Evolutionary conservation across 805 yeast genomes (phyloP), one percentile per base, ranked within the genome.

Genomic region (Jamesozyma spencerorum): DNA sequence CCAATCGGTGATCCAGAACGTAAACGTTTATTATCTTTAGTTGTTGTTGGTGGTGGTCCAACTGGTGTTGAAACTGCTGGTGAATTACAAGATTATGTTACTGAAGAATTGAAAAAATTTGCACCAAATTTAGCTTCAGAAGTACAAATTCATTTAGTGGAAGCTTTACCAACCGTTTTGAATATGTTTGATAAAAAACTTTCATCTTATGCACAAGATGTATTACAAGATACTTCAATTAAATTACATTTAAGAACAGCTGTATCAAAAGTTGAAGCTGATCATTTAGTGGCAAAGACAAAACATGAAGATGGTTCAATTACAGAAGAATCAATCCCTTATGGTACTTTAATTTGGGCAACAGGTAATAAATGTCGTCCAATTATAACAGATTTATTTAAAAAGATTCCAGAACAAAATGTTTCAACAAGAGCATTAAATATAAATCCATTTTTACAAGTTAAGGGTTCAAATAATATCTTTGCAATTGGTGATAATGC

Each of bases 21-120:
- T 65, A 80, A 80, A 68, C 79, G 95, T 64, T 72, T 88, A 51
- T 71, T 88, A 63, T 82, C 84, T 44, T 74, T 85, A 46, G 90
- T 88, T 40, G 95, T 88, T 44, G 92, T 90, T 53, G 97, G 97
- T 55, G 97, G 96, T 66, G 97, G 97, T 50, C 97, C 97, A 59
- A 87, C 97, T 34, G 97, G 97, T 70, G 96, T 87, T 44, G 97
- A 87, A 68, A 82, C 87, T 50, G 95, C 97, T 46, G 97, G 95
- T 63, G 97, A 88, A 65, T 69, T 88, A 56, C 95, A 86, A 68
- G 97, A 88, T 66, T 88, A 85, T 68, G 85, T 87, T 47, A 86
- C 82, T 62, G 94, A 87, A 65, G 97, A 88, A 65, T 71, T 88
- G 64, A 72, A 72, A 60, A 83, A 81, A 65, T 84, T 86, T 77